Conservation (phyloP, 768 basidiomycete genomes). For the Mycena haematopus region DNA sequence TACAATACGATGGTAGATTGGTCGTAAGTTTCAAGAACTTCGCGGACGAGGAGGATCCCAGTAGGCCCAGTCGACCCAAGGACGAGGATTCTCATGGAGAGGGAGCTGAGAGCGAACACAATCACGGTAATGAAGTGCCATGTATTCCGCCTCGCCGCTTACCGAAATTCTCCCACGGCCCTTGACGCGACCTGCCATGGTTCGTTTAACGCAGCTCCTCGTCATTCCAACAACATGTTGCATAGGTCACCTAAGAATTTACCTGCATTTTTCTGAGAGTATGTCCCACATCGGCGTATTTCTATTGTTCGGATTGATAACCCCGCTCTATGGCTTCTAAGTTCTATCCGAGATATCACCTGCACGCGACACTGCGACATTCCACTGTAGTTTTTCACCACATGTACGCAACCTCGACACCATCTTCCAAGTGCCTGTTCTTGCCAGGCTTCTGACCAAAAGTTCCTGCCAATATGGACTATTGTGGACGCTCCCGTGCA, state of each 20-base stretch:
- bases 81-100: conserved; percentile 60
- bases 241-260: too few relatives aligned
- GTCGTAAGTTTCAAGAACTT: conserved; percentile 51
- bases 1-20: conserved; percentile 59
- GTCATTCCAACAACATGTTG: too few relatives aligned
- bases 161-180: too few relatives aligned
- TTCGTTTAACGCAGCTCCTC: too few relatives aligned
- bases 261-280: too few relatives aligned
- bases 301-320: neutral
- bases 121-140: neutral
- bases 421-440: neutral
- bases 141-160: too few relatives aligned
- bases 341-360: neutral
- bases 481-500: neutral
- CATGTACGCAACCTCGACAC: neutral
- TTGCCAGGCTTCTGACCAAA: neutral
- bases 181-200: too few relatives aligned
- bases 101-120: neutral
- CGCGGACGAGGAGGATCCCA: conserved; percentile 63
- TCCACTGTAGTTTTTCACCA: neutral
- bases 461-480: neutral
- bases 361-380: neutral
- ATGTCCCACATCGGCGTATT: neutral
- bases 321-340: neutral
- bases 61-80: conserved; percentile 74